Conservation (phyloP, 257 asterid species). For the Catharanthus roseus region DNA sequence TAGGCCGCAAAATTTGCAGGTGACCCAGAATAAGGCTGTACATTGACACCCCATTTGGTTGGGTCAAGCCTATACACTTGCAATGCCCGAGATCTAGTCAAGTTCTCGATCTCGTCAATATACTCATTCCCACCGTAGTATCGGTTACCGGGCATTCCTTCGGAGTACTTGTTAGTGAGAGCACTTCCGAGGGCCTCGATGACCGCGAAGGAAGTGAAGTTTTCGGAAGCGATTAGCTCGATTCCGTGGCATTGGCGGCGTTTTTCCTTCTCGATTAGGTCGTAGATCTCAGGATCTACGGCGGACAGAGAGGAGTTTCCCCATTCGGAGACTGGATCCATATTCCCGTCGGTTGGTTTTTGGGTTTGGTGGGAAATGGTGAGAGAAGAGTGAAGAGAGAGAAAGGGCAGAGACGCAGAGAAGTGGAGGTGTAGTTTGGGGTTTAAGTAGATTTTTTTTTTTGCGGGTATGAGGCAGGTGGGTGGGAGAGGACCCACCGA, state of each 20-base stretch:
- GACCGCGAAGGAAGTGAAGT: slow-evolving; percentile 48
- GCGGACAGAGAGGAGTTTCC: slow-evolving; percentile 34
- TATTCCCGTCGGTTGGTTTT: neutral
- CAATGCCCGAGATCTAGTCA: slow-evolving; percentile 36
- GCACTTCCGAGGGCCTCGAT: slow-evolving; percentile 42
- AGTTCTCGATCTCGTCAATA: slow-evolving; percentile 41
- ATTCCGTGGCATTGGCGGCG: slow-evolving; percentile 46
- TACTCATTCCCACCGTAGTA: slow-evolving; percentile 45
- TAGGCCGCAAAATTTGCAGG: slow-evolving; percentile 46
- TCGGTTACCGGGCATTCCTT: slow-evolving; percentile 46
- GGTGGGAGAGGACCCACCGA: no score
- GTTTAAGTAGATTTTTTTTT: neutral
- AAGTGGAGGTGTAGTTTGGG: neutral
- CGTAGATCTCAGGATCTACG: slow-evolving; percentile 44
- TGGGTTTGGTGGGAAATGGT: neutral
- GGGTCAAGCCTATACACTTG: slow-evolving; percentile 43
- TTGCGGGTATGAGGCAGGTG: neutral
- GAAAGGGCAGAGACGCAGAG: neutral
- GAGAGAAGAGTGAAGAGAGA: neutral
- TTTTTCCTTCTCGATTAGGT: slow-evolving; percentile 42
- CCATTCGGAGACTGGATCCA: slow-evolving; percentile 45
- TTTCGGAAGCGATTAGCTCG: slow-evolving; percentile 49
- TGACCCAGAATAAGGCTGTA: slow-evolving; percentile 41
- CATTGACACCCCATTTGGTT: slow-evolving; percentile 48
- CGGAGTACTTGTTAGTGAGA: slow-evolving; percentile 41